Evolutionary conservation across 179 eudicot species (phyloP).

Genomic region (Beta lomatogona): DNA sequence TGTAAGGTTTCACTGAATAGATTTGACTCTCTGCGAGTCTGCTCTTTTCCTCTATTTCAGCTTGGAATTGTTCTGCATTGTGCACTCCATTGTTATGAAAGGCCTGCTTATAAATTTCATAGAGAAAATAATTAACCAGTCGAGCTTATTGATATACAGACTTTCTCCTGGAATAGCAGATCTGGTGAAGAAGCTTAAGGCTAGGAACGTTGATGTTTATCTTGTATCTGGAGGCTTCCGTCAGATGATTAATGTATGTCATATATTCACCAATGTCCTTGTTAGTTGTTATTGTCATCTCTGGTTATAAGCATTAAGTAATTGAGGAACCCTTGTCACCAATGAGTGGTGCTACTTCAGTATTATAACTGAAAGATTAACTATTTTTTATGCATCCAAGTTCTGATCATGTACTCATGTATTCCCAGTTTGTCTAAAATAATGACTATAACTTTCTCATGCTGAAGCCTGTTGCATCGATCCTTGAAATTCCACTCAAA

Average conservation of each 20-base stretch:
- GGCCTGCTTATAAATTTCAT: not conserved
- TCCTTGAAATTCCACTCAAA: slow-evolving; percentile 70
- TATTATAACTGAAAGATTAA: not conserved
- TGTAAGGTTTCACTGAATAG: not conserved
- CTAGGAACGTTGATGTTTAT: slow-evolving; percentile 58
- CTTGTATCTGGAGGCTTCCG: slow-evolving; percentile 98
- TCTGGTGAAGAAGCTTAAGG: slow-evolving; percentile 79
- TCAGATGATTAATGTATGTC: slow-evolving; percentile 89
- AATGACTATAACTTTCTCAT: slow-evolving; percentile 29
- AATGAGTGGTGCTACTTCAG: not conserved
- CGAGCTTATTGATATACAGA: slow-evolving; percentile 39
- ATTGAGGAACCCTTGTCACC: not conserved
- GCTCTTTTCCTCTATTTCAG: not conserved
- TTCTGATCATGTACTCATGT: not conserved
- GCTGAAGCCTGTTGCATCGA: slow-evolving; percentile 86
- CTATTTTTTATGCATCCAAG: not conserved
- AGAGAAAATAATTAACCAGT: slow-evolving; percentile 7
- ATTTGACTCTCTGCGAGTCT: not conserved
- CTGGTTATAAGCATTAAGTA: not conserved
- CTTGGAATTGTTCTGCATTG: not conserved
- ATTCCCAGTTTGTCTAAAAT: not conserved
- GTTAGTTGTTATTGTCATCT: not conserved
- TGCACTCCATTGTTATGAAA: not conserved
- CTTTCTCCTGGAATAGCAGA: slow-evolving; percentile 91
- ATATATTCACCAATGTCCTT: not conserved